Evolutionary conservation across 306 rosid genomes (phyloP).

Genomic region (Cucurbita ficifolia): DNA sequence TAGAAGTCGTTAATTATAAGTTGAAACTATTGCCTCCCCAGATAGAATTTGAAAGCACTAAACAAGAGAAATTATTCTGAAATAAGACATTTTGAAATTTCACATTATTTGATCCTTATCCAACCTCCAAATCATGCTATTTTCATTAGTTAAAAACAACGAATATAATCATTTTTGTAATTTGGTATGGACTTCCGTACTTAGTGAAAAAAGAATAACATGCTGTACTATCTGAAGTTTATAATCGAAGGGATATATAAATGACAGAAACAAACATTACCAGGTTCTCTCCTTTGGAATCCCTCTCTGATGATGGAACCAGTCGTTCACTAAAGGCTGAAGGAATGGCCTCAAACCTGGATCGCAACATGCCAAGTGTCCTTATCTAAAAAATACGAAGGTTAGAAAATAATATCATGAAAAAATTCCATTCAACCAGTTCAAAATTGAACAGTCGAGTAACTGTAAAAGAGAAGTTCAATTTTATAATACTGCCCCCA

Average conservation of each 20-base stretch:
- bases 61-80: neutral
- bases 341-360: conserved; percentile 74
- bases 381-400: conserved; percentile 57
- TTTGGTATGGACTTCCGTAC: neutral
- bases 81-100: neutral
- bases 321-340: conserved; percentile 54
- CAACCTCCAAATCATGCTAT: neutral
- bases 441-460: neutral
- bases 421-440: neutral
- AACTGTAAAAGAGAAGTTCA: neutral
- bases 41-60: neutral
- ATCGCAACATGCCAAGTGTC: conserved; percentile 96
- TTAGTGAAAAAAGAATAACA: neutral
- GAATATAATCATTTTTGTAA: neutral
- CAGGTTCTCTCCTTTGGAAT: conserved; percentile 11
- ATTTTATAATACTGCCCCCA: neutral
- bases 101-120: neutral
- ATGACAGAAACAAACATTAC: conserved; percentile 14
- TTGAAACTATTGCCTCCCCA: neutral
- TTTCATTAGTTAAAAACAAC: neutral
- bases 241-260: neutral
- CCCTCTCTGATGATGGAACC: conserved; percentile 35
- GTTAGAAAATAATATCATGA: conserved; percentile 8
- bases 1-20: neutral
- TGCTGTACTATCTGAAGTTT: neutral